A percentile compares a stretch with the other conserved stretches of the same genome.
Conservation (phyloP, 768 basidiomycete species). For the Hericium erinaceus region DNA sequence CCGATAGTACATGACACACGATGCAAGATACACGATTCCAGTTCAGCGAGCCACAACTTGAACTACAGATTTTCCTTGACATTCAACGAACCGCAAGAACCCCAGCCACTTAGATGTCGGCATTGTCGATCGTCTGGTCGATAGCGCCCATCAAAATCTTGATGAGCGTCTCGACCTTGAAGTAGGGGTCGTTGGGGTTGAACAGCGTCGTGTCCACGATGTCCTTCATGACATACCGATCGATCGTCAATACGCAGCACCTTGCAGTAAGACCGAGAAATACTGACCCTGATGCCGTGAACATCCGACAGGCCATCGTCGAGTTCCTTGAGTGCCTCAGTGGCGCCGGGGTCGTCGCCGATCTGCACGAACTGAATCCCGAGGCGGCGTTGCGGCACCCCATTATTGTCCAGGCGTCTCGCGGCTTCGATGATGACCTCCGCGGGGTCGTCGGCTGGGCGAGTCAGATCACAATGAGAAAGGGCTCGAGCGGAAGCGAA, state of each 20-base stretch:
- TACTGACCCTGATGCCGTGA: conserved; percentile 18
- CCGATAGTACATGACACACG: too few species aligned
- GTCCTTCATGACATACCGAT: conserved; percentile 1
- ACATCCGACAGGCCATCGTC: not conserved
- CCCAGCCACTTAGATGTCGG: too few species aligned
- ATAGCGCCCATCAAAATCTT: conserved; percentile 9
- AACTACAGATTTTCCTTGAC: too few species aligned
- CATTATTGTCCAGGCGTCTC: conserved; percentile 19
- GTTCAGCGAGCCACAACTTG: too few species aligned
- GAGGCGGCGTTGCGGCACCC: conserved; percentile 22
- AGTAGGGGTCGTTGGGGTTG: conserved; percentile 4
- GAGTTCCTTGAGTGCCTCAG: conserved; percentile 18
- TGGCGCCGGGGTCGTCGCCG: conserved; percentile 19
- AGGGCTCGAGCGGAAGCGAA: not conserved
- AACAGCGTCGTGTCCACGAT: conserved; percentile 11
- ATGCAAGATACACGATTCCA: too few species aligned
- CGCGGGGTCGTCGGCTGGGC: conserved; percentile 7
- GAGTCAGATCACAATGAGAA: not conserved
- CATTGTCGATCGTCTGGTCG: not conserved
- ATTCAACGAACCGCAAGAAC: too few species aligned
- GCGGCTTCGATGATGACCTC: conserved; percentile 7
- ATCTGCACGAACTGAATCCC: conserved; percentile 31
- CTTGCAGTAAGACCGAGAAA: not conserved
- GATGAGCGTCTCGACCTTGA: conserved; percentile 7
- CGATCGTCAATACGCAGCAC: too few species aligned